Evolutionary conservation across 495 filamentous ascomycete species (phyloP), one percentile per base, ranked within the genome.

Genomic region (Talaromyces adpressus): DNA sequence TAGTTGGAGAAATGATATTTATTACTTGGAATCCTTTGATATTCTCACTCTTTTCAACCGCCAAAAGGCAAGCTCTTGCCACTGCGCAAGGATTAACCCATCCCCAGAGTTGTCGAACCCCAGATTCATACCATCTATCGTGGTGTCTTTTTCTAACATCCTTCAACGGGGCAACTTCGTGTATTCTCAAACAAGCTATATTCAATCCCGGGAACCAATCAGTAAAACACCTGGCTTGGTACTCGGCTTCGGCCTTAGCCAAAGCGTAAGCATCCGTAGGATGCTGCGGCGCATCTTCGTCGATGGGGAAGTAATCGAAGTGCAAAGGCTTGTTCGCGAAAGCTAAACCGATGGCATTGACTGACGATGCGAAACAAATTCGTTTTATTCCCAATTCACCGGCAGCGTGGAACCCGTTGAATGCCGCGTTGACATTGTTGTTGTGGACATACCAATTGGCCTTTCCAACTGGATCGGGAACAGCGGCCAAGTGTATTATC

Each of bases 261-360:
- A 69, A 62, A 2, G 67, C 65, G 54, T 69, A 66, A 2, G 67
- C 34, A 51, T 69, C 67, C 3, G 67, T 69, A 52, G 67, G 67
- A 0, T 54, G 63, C 23, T 62, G 54, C 5, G 64, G 62, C 3
- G 60, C 57, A 12, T 66, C 62, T 59, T 69, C 67, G n/a, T 69
- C 67, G 32, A 69, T 60, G 16, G 67, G 67, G 57, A 69, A 66
- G 47, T 69, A 69, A 45, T 69, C 67, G 36, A 69, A 69, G 11
- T 62, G 11, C 32, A 69, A 39, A 8, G 67, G 67, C 23, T 57
- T 62, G 11, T 60, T 65, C 18, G 67, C 63, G 41, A 65, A 69
- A 39, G 56, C 67, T 2, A 69, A 63, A 0, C 67, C 67, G 39
- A 69, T 64, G 2, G 67, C 67, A 23, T 66, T 69, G 18, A 69